A percentile compares a stretch with the other conserved stretches of the same genome.
Conservation (phyloP, 1,284 basidiomycete genomes). For the Neonothopanus nambi region DNA sequence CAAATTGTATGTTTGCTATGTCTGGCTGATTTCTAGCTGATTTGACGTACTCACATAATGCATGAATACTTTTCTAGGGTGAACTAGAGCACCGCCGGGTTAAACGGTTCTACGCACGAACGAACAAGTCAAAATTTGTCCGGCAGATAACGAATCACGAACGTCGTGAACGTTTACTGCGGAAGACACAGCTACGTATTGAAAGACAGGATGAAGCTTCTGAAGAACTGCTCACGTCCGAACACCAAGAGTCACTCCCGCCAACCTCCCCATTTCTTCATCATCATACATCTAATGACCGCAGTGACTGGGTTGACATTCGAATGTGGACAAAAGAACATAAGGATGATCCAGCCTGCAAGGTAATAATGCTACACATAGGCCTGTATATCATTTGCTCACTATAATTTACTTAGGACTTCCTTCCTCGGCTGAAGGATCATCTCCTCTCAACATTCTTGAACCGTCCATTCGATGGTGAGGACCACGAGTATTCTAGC, state of each 20-base stretch:
- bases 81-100: constrained; percentile 32
- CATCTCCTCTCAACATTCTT: not conserved
- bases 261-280: constrained; percentile 1
- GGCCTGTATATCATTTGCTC: no score
- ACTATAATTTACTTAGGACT: no score
- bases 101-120: constrained; percentile 32
- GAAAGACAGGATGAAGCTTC: not conserved
- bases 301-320: not conserved
- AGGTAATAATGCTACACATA: not conserved
- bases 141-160: constrained; percentile 29
- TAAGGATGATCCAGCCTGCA: constrained; percentile 1
- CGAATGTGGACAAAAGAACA: not conserved
- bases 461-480: constrained; percentile 23
- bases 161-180: not conserved
- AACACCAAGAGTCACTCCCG: constrained; percentile 17
- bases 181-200: not conserved
- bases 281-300: constrained; percentile 18
- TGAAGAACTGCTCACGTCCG: not conserved
- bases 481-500: constrained; percentile 17
- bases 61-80: no score
- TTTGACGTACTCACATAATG: not conserved
- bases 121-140: constrained; percentile 29
- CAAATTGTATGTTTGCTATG: constrained; percentile 19
- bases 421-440: no score
- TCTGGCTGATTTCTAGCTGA: not conserved